Evolutionary conservation across 805 yeast genomes (phyloP).

Genomic region (Metschnikowia anglica): DNA sequence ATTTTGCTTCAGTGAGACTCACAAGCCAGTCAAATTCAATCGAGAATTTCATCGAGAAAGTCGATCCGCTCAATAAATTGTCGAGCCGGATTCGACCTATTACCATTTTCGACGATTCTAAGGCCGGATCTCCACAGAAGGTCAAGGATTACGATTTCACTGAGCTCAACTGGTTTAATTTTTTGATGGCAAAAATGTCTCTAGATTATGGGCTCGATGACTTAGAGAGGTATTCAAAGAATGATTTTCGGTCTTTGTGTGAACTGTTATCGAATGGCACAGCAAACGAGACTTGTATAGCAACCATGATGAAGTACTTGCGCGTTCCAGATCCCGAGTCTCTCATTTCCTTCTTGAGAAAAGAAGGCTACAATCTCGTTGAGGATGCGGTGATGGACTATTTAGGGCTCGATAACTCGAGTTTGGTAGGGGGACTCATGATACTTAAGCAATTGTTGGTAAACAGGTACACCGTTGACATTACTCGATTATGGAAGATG

Average conservation of each 20-base stretch:
- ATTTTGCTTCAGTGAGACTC: conserved; percentile 21
- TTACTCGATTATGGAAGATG: conserved; percentile 26
- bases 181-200: conserved; percentile 30
- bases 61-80: conserved; percentile 42
- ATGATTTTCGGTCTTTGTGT: conserved; percentile 22
- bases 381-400: conserved; percentile 25
- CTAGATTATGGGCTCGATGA: conserved; percentile 16
- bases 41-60: conserved; percentile 37
- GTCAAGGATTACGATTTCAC: conserved; percentile 32
- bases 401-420: conserved; percentile 15
- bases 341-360: conserved; percentile 18
- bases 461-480: conserved; percentile 23
- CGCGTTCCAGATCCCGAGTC: conserved; percentile 19
- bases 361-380: conserved; percentile 17
- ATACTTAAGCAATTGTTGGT: conserved; percentile 38
- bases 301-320: conserved; percentile 19
- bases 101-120: conserved; percentile 39
- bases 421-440: conserved; percentile 32
- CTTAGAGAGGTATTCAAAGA: conserved; percentile 12
- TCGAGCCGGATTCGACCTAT: conserved; percentile 37
- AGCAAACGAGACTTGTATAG: conserved; percentile 17
- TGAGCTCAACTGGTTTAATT: conserved; percentile 41
- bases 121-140: conserved; percentile 38
- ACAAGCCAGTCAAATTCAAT: conserved; percentile 24
- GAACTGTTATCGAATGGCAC: conserved; percentile 9